phyloP scores from a whole-genome alignment of 441 rosid genomes.

The Cnidoscolus chayamansa region DNA sequence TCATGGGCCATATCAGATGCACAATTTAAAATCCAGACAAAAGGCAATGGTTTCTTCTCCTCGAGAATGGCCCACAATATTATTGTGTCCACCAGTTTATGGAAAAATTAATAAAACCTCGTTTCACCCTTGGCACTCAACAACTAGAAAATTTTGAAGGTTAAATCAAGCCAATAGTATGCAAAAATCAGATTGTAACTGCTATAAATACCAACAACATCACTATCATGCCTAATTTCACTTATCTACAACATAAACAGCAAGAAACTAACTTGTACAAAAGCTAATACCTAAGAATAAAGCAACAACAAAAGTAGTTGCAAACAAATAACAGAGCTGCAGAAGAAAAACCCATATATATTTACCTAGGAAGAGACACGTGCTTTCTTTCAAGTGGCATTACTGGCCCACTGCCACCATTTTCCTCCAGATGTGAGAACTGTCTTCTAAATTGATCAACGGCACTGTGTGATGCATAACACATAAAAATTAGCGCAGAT shows the following conservation, averaged over 20 bases:
- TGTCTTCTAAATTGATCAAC: conserved; percentile 90
- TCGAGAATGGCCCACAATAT: too few species aligned
- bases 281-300: background rate
- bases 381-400: conserved; percentile 82
- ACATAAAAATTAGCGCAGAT: conserved; percentile 23
- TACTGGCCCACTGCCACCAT: conserved; percentile 57
- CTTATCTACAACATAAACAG: background rate
- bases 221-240: too few species aligned
- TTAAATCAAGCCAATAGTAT: background rate
- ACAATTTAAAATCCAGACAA: too few species aligned
- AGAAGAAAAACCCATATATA: background rate
- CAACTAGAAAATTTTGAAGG: too few species aligned
- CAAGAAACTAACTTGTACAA: background rate
- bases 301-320: background rate
- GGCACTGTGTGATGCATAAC: conserved; percentile 47
- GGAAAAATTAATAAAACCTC: too few species aligned
- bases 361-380: conserved; percentile 84
- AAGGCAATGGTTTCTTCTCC: too few species aligned
- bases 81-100: too few species aligned
- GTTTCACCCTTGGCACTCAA: too few species aligned
- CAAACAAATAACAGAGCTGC: background rate
- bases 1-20: too few species aligned
- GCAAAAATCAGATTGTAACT: background rate
- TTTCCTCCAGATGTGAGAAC: conserved; percentile 86
- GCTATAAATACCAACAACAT: background rate